Evolutionary conservation across 1,139 yeast species (phyloP).

Genomic region (Scheffersomyces titani): DNA sequence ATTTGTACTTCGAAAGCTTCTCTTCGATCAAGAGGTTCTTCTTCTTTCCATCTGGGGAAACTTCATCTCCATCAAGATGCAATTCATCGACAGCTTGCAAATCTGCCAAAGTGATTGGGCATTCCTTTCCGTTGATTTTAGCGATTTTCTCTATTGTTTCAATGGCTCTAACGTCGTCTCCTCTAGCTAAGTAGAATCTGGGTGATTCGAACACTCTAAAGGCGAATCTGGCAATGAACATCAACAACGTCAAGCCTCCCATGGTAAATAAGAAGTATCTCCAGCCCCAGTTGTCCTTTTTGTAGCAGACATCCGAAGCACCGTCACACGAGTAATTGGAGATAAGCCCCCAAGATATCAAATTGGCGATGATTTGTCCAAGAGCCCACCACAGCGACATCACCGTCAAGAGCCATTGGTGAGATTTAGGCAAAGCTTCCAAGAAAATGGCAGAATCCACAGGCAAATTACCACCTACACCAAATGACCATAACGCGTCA

Average conservation of each 20-base stretch:
- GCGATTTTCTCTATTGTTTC: constrained; percentile 40
- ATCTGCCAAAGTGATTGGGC: constrained; percentile 31
- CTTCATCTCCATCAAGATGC: constrained; percentile 6
- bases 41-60: constrained; percentile 1
- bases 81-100: constrained; percentile 27
- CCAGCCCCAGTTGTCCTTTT: constrained; percentile 46
- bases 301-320: constrained; percentile 21
- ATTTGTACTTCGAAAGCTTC: constrained; percentile 27
- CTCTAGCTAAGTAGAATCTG: constrained; percentile 38
- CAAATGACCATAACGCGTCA: constrained; percentile 44
- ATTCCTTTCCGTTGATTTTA: constrained; percentile 25
- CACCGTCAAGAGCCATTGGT: constrained; percentile 44
- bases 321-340: constrained; percentile 38
- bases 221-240: constrained; percentile 36
- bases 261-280: constrained; percentile 43
- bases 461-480: constrained; percentile 49
- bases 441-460: constrained; percentile 47
- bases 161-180: constrained; percentile 38
- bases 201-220: constrained; percentile 45
- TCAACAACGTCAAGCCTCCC: constrained; percentile 42
- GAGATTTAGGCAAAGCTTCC: constrained; percentile 39
- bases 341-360: constrained; percentile 43
- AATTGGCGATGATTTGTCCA: constrained; percentile 41
- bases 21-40: constrained; percentile 24
- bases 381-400: constrained; percentile 49